Conservation (phyloP, 306 rosid genomes). For the Luffa aegyptiaca region DNA sequence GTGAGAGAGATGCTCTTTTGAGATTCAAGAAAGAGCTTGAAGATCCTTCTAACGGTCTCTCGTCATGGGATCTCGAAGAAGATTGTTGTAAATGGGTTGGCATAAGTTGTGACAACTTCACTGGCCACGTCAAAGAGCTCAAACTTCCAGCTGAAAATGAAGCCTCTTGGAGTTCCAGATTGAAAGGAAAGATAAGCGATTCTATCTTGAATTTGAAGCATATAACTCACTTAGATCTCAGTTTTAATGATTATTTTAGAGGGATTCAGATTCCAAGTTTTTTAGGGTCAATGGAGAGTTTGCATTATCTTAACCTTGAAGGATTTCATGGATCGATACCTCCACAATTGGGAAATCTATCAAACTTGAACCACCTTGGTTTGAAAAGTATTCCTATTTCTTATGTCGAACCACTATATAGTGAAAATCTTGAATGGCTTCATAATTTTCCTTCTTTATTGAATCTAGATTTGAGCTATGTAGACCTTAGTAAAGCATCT, state of each 20-base stretch:
- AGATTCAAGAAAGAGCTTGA: background rate
- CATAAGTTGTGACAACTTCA: conserved; percentile 8
- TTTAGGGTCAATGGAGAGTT: conserved; percentile 7
- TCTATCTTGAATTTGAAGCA: conserved; percentile 1
- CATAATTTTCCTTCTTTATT: background rate
- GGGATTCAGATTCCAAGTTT: conserved; percentile 10
- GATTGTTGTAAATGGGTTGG: conserved; percentile 7
- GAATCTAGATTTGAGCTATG: background rate
- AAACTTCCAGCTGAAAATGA: background rate
- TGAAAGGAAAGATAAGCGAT: conserved; percentile 10
- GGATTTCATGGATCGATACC: background rate
- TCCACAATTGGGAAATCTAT: conserved; percentile 15
- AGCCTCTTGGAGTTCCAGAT: background rate
- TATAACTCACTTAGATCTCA: conserved; percentile 6
- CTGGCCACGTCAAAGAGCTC: conserved; percentile 6
- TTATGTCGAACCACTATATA: background rate
- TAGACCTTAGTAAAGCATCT: background rate
- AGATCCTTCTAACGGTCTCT: background rate
- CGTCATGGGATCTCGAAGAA: background rate
- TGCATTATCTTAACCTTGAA: background rate
- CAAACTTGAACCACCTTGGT: background rate
- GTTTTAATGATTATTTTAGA: background rate
- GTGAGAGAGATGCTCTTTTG: background rate
- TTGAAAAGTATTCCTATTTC: background rate
- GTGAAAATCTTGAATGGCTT: conserved; percentile 9